Percentiles rank a stretch among this genome's conserved stretches.
These are phyloP conservation scores for Nakazawaea populi DNA, from an alignment of 805 yeast species.

Conservation along the genomic window DNA sequence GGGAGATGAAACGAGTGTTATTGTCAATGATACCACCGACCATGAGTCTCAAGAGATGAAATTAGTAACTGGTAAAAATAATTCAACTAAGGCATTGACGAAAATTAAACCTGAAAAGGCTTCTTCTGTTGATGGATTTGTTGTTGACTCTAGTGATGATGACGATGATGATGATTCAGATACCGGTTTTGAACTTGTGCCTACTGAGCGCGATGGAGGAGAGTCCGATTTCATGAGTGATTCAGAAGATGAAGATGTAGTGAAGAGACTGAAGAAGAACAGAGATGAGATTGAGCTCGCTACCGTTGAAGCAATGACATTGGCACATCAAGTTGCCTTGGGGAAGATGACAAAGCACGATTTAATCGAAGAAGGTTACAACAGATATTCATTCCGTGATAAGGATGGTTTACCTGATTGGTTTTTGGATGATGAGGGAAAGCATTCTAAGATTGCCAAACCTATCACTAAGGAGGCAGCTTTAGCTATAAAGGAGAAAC, in stretches of 20 bases:
- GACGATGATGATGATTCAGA: conserved; percentile 26
- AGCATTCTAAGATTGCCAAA: conserved; percentile 76
- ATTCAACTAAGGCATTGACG: neutral
- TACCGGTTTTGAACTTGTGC: conserved; percentile 39
- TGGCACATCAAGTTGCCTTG: conserved; percentile 91
- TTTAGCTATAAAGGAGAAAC: conserved; percentile 66
- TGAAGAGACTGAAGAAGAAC: conserved; percentile 39
- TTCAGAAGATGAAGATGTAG: conserved; percentile 46
- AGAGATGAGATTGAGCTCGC: conserved; percentile 72
- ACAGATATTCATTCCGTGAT: conserved; percentile 89
- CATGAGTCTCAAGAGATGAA: neutral
- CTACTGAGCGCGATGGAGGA: conserved; percentile 16
- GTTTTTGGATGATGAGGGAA: conserved; percentile 90
- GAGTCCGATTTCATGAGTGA: conserved; percentile 38
- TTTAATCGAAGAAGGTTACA: conserved; percentile 86
- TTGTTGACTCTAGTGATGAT: conserved; percentile 39
- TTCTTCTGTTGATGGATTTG: conserved; percentile 26
- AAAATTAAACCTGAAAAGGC: neutral
- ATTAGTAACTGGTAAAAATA: neutral
- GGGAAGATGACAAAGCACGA: conserved; percentile 85
- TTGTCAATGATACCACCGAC: neutral
- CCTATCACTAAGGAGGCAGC: conserved; percentile 97
- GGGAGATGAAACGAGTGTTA: conserved; percentile 30
- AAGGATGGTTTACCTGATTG: conserved; percentile 90
- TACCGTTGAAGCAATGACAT: conserved; percentile 94